Evolutionary conservation across 352 stramenopile genomes (phyloP), one percentile per base, ranked within the genome.

Genomic region (Globisporangium okanoganense): DNA sequence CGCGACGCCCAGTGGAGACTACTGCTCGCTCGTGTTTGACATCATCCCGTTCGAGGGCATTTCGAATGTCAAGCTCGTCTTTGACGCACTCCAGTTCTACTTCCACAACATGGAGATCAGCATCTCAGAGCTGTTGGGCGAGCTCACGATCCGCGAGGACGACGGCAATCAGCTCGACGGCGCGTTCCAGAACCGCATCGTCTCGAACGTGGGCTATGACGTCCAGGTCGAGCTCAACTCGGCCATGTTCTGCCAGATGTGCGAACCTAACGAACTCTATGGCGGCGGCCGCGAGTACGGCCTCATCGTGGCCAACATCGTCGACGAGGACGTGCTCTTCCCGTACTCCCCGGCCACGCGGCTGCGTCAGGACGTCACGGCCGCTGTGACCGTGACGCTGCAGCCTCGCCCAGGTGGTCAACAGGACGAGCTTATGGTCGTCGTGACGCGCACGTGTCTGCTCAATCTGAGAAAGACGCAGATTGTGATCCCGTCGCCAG

Each of bases 61-160:
- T 0, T 47, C 63, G 27, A 83, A 71, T 3, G 64, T 85, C 25
- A 71, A 70, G n/a, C 64, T 36, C 5, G 66, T 84, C 2, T 67
- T 78, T 24, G 58, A 77, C 8, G 75, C 79, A 9, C 56, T 82
- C 2, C 66, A 66, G 49, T 72, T 75, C 13, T 77, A 75, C 49
- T 70, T 69, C 16, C 64, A 61, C 38, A 85, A 86, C 44, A 52
- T 79, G 8, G 78, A 88, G 63, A 82, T 88, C 67, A 81, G 71
- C 53, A 76, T 81, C 45, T 78, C 78, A 1, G 78, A 87, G 55
- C 31, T 52, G 7, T 44, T 29, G 1, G 56, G 43, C 16, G 35
- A 43, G 27, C 22, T 62, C 33, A 62, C 43, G 56, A 53, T 62
- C 45, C 56, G 56, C 22, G 56, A 62, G 56, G 40, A 53, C 40